Evolutionary conservation across 1,284 basidiomycete genomes (phyloP).

Genomic region (Melampsora americana): DNA sequence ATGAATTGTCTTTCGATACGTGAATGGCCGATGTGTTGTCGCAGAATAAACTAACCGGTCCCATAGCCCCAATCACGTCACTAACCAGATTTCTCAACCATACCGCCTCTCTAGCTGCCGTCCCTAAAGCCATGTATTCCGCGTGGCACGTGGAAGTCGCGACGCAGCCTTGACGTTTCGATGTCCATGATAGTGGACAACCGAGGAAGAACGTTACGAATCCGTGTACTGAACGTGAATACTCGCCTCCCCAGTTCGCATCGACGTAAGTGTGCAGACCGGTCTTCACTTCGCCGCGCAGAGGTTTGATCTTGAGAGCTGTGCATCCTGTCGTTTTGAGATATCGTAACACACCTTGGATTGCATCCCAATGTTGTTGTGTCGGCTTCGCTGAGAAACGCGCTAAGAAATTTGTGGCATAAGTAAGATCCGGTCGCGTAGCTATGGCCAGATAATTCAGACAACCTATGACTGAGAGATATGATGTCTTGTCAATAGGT

Average conservation of each 20-base stretch:
- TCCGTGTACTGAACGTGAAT: no score
- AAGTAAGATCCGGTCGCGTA: background rate
- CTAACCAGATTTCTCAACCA: constrained; percentile 5
- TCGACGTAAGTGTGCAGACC: background rate
- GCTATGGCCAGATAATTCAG: constrained; percentile 8
- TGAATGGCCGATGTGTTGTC: constrained; percentile 13
- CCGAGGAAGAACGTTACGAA: no score
- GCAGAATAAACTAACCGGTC: background rate
- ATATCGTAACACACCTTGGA: background rate
- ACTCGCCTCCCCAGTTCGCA: constrained; percentile 1
- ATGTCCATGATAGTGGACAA: no score
- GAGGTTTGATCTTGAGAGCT: background rate
- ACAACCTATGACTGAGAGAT: constrained; percentile 1
- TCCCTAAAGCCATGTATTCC: constrained; percentile 17
- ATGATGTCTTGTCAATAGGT: background rate
- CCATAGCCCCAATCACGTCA: background rate
- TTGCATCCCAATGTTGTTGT: background rate
- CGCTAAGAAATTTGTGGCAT: constrained; percentile 1
- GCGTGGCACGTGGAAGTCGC: constrained; percentile 15
- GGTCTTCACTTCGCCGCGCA: background rate
- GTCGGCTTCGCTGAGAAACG: background rate
- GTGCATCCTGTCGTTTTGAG: background rate
- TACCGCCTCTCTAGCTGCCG: background rate
- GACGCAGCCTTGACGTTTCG: background rate
- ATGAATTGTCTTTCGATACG: constrained; percentile 3